Base-by-base conservation (phyloP, 2,329 filamentous ascomycete genomes). In the Phialocephala sp. region DNA sequence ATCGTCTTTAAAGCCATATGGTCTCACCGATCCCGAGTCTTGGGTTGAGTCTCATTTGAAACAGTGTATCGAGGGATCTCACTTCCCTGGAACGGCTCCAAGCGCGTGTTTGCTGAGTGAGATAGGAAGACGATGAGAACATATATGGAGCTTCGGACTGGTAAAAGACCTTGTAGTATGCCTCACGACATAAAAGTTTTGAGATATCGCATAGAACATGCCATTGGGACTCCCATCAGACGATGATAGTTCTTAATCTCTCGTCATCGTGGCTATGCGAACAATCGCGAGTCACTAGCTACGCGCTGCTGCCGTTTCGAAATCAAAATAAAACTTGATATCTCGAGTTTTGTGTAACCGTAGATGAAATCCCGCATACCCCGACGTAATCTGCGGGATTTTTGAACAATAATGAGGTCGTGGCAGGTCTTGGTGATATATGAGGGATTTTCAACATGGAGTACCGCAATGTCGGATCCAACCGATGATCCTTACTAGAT, bases 401-500 rank as follows among this genome's bases (percentile, higher is more conserved):
- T 64, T 60, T 18, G 9, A 27, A 20, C n/a, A 37, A n/a, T 11
- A 39, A 60, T 24, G 8, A 11, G 8, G 45, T 24, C 4, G 12
- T 60, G 57, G 56, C 62, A 64, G 60, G 62, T 41, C 22, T 24
- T 24, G 27, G 37, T 35, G 32, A 36, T n/a, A 35, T 52, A 41
- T 64, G 62, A 64, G 62, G 62, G 57, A 64, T 64, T 64, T 63
- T 64, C 14, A 41, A 41, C 22, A 45, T 8, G 20, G 18, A 32
- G 15, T 24, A 18, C 15, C 35, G 22, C 8, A 45, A 59, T 20
- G 6, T 54, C 50, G 27, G 50, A 35, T 24, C 57, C 24, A 45
- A 32, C 8, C 15, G 37, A 41, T 37, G 37, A 59, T 59, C 57
- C 45, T 41, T n/a, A 59, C 37, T 59, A 6, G 55, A 39, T 45